Conservation (phyloP, 192 early-diverging fungal genomes). For the Coemansia sp. region DNA sequence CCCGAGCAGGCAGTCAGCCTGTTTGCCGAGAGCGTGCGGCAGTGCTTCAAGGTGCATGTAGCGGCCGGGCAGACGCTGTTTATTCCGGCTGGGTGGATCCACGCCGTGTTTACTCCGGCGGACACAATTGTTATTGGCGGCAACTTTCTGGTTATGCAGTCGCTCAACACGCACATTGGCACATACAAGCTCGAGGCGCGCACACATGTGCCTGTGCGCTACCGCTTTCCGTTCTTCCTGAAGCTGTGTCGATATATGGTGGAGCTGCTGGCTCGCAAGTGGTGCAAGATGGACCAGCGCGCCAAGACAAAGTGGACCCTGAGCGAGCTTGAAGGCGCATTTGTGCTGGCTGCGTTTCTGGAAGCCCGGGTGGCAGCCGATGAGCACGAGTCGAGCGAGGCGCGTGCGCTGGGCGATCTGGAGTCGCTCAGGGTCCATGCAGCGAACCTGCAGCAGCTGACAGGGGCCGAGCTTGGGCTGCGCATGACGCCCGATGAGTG, state of each 20-base stretch:
- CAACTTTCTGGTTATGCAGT: conserved; percentile 78
- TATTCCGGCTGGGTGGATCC: conserved; percentile 96
- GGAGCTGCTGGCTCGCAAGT: conserved; percentile 57
- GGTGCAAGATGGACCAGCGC: conserved; percentile 45
- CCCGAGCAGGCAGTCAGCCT: conserved; percentile 69
- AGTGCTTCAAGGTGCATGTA: conserved; percentile 76
- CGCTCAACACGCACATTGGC: conserved; percentile 73
- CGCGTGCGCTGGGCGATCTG: conserved; percentile 40
- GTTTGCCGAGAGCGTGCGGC: conserved; percentile 80
- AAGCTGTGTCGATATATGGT: conserved; percentile 84
- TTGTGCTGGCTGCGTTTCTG: conserved; percentile 55
- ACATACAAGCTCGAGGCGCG: conserved; percentile 75
- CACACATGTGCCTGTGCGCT: conserved; percentile 76
- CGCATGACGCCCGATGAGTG: conserved; percentile 50
- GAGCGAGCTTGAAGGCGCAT: conserved; percentile 61
- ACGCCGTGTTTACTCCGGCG: conserved; percentile 85
- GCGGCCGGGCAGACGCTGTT: conserved; percentile 86
- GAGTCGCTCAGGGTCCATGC: conserved; percentile 19
- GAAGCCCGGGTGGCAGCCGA: conserved; percentile 21
- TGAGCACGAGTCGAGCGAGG: conserved; percentile 19
- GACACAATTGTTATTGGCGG: conserved; percentile 92
- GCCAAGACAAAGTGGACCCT: conserved; percentile 31
- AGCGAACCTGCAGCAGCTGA: conserved; percentile 22
- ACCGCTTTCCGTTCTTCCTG: conserved; percentile 84
- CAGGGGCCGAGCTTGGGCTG: conserved; percentile 27